Base-by-base conservation (phyloP, 371 early-diverging fungal species). In the Rhizopus microsporus region DNA sequence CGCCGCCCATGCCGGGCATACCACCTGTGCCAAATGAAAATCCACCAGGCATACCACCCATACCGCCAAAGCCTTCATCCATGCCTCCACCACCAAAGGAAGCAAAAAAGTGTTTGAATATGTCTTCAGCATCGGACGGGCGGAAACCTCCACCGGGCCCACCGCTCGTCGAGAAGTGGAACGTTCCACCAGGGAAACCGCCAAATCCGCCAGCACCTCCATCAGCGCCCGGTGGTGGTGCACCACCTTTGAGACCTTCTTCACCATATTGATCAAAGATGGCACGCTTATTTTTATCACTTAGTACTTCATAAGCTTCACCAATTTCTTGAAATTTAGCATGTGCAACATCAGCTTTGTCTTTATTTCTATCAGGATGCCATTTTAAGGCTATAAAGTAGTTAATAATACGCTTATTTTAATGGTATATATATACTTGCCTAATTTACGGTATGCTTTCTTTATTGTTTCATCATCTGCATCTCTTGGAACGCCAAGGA, bases 221-320 rank as follows among this genome's bases (percentile, higher is more conserved):
- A 38, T 33, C 65, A 34, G 42, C 62, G 30, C 49, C 62, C 47
- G 54, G 51, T 10, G 47, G 54, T 12, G 61, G 67, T 16, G 47
- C 43, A 12, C 80, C 78, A 46, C 86, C 89, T 70, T 89, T 90
- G 48, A 95, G 82, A 6, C 94, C 96, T 56, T 91, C 96, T 75
- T 95, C 96, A 46, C 96, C 96, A 65, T 75, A 93, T 66, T 89
- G 89, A 65, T 94, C 95, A 74, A 91, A 95, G 31, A 94, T 78
- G 35, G 88, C 78, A 30, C 93, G 87, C 70, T 93, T 93, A 60
- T 93, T 74, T 67, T 86, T 87, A 71, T 99, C 98, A 43, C 93
- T 93, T 5, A 99, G 83, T n/a, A 95, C 91, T 72, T 98, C 97
- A 73, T 95, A 99, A 5, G 99, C 99, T 76, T 94, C 95, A 10